Base-by-base conservation (phyloP, 768 basidiomycete species). In the Boletus vermiculosoides region DNA sequence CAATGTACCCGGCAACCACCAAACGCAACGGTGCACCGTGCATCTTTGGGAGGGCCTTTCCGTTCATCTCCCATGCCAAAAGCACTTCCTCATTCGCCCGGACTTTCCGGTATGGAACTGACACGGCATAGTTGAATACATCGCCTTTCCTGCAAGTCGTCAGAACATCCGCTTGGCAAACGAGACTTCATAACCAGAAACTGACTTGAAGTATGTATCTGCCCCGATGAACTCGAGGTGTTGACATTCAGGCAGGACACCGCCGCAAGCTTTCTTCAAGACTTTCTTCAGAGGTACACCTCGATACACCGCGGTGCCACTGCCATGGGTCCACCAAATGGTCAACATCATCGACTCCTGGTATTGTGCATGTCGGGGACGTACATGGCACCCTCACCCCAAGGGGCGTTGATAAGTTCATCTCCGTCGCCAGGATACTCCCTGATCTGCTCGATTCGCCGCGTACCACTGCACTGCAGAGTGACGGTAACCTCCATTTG, bases 171-270 rank as follows among this genome's bases (percentile, higher is more conserved):
- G 15, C 48, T 18, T 16, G 16, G 23, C 16, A 12, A 18, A 8
- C 10, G 15, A 18, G n/a, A 36, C 16, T n/a, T 18, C 12, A 20
- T 4, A 16, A 22, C 20, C 2, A 6, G 37, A 40, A 36, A 41
- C 54, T 39, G 39, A 78, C 81, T 80, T 80, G 73, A 82, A 81
- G 64, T 82, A 83, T 1, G 81, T 83, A 57, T 83, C 82, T 7
- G 80, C 81, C 23, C 82, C 81, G 56, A 83, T 77, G 65, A 83
- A 80, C 64, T 83, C 82, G 60, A 83, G 70, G 62, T 83, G 81
- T 61, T 77, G 59, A 50, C 76, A 78, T 39, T 80, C 77, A 13
- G 78, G 77, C 20, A 71, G 64, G 40, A 82, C 68, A 18, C 81
- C 82, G 3, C 80, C 80, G 58, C 80, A 82, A 1, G 81, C 81